A percentile compares a stretch with the other conserved stretches of the same genome.
Conservation (phyloP, 148 eudicot species). For the Rhododendron williamsianum region DNA sequence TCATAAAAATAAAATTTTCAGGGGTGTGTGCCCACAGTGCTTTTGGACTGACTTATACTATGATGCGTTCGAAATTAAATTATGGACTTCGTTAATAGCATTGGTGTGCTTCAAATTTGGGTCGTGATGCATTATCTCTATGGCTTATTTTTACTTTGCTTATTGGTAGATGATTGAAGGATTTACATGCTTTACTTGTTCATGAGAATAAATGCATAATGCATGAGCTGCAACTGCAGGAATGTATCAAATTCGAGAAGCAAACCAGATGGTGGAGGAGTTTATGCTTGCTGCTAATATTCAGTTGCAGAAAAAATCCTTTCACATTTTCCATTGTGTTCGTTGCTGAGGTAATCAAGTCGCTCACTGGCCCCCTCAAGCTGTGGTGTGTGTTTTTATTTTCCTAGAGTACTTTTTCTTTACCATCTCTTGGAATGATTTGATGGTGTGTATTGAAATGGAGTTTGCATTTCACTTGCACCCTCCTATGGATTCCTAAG, state of each 20-base stretch:
- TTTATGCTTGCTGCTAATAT: constrained; percentile 99
- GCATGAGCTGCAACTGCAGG: constrained; percentile 41
- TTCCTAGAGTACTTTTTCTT: not conserved
- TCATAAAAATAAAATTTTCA: too few relatives aligned
- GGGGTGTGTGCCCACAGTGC: too few relatives aligned
- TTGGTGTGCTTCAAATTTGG: not conserved
- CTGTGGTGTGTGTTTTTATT: not conserved
- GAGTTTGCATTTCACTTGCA: not conserved
- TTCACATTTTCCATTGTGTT: constrained; percentile 65
- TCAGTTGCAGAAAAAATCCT: constrained; percentile 87
- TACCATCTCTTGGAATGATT: not conserved
- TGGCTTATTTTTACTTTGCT: not conserved
- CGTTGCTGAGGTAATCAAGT: constrained; percentile 58
- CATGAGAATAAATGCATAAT: constrained; percentile 8
- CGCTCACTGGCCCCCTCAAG: not conserved
- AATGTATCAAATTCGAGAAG: constrained; percentile 99
- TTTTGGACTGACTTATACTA: not conserved
- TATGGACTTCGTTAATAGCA: not conserved
- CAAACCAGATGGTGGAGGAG: constrained; percentile 99
- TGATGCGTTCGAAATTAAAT: not conserved
- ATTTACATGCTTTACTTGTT: not conserved
- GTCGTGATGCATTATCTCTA: not conserved
- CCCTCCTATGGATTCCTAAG: not conserved
- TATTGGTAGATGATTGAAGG: not conserved
- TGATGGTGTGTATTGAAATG: not conserved